phyloP scores from a whole-genome alignment of 2,329 filamentous ascomycete species.

The Diplodia intermedia region DNA sequence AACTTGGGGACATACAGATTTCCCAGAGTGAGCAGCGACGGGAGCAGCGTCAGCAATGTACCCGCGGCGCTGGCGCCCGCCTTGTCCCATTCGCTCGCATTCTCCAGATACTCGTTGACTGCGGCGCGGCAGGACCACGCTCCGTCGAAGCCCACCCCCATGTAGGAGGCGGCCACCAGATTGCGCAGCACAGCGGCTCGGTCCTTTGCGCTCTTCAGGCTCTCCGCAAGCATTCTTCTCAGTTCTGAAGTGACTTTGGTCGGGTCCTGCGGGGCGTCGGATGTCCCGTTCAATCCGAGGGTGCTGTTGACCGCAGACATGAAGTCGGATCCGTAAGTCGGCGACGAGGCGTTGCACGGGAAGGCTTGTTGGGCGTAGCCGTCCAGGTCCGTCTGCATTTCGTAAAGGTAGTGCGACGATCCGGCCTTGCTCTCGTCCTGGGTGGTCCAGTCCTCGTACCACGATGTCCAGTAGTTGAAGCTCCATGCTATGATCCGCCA shows the following conservation, averaged over 20 bases:
- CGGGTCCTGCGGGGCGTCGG: not conserved
- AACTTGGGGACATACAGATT: not conserved
- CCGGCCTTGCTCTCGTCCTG: not conserved
- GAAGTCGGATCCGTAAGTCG: not conserved
- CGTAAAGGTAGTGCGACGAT: not conserved
- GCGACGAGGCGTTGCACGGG: not conserved
- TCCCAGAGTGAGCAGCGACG: not conserved
- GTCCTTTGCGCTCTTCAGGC: not conserved
- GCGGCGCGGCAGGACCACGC: not conserved
- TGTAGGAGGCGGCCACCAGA: not conserved
- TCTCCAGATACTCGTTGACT: not conserved
- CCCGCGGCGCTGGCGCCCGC: not conserved
- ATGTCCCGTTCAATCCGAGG: not conserved
- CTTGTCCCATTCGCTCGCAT: not conserved
- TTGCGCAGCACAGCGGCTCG: not conserved
- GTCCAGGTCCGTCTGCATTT: not conserved
- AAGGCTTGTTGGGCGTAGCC: not conserved
- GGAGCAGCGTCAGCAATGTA: not conserved
- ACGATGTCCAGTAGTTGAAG: not conserved
- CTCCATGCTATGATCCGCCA: not conserved
- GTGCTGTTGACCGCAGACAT: not conserved
- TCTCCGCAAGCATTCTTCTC: not conserved
- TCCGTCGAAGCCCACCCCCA: not conserved
- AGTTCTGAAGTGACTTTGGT: not conserved
- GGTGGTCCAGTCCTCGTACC: not conserved